phyloP scores from a whole-genome alignment of 208 protist genomes.

The Zelonia costaricensis region DNA sequence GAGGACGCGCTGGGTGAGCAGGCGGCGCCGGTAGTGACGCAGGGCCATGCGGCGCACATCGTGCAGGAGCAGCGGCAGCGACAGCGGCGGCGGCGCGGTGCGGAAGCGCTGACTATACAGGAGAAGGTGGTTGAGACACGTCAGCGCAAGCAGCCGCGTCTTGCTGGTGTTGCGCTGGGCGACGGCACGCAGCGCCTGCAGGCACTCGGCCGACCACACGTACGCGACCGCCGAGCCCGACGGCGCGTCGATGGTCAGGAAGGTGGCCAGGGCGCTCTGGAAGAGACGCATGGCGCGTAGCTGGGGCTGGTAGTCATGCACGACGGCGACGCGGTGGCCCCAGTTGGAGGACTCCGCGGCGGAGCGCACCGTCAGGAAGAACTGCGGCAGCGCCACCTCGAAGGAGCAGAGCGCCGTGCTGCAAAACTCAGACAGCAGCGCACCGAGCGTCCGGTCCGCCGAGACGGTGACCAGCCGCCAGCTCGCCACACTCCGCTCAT shows the following conservation, averaged over 20 bases:
- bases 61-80: conserved; percentile 30
- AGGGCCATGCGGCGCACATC: conserved; percentile 68
- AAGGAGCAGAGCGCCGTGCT: conserved; percentile 56
- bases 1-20: conserved; percentile 29
- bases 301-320: conserved; percentile 66
- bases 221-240: conserved; percentile 1
- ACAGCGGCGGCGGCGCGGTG: conserved; percentile 27
- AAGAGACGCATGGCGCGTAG: conserved; percentile 67
- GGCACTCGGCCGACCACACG: conserved; percentile 46
- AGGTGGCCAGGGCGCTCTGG: conserved; percentile 42
- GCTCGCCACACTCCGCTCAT: conserved; percentile 53
- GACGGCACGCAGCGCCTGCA: conserved; percentile 45
- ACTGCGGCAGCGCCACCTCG: conserved; percentile 45
- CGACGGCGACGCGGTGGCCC: conserved; percentile 80
- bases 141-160: conserved; percentile 73
- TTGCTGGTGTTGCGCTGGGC: conserved; percentile 61
- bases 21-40: conserved; percentile 50
- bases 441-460: conserved; percentile 46
- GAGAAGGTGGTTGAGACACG: conserved; percentile 76
- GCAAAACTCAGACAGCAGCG: conserved; percentile 51
- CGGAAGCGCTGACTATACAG: conserved; percentile 42
- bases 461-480: conserved; percentile 68
- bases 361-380: conserved; percentile 71
- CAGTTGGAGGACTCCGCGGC: conserved; percentile 63
- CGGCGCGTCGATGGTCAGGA: conserved; percentile 22